Evolutionary conservation across 78 protist species (phyloP).

Genomic region (Dictyostelium citrinum): DNA sequence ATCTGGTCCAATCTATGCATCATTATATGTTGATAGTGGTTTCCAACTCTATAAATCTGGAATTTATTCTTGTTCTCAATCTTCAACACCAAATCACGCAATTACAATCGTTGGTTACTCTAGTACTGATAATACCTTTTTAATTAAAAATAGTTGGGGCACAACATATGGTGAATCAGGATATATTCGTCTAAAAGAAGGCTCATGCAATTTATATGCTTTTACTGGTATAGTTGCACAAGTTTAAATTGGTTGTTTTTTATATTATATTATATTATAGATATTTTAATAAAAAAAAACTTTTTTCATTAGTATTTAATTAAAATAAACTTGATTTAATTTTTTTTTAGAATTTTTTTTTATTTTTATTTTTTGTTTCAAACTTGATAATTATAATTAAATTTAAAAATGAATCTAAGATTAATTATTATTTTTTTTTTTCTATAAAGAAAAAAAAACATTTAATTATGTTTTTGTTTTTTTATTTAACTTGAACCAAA

Average conservation of each 20-base stretch:
- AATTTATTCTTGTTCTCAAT: slow-evolving; percentile 61
- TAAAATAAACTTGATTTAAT: neutral
- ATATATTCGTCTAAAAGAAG: slow-evolving; percentile 48
- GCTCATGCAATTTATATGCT: neutral
- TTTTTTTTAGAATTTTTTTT: too few relatives aligned
- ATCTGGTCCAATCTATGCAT: slow-evolving; percentile 35
- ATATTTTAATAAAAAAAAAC: too few relatives aligned
- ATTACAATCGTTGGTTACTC: slow-evolving; percentile 91
- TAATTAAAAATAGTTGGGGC: slow-evolving; percentile 80
- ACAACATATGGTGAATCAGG: slow-evolving; percentile 79
- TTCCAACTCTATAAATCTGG: slow-evolving; percentile 90
- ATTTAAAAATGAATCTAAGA: neutral
- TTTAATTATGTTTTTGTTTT: neutral
- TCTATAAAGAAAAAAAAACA: neutral
- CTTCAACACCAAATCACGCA: slow-evolving; percentile 85
- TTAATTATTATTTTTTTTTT: neutral
- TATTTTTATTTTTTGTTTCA: too few relatives aligned
- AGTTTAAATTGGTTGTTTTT: too few relatives aligned
- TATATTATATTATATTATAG: too few relatives aligned
- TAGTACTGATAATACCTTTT: slow-evolving; percentile 23
- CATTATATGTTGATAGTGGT: slow-evolving; percentile 90
- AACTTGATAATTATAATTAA: too few relatives aligned
- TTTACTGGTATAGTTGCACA: neutral
- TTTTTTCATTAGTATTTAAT: neutral
- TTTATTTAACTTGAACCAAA: slow-evolving; percentile 25